Evolutionary conservation across 495 filamentous ascomycete species (phyloP), one percentile per base, ranked within the genome.

Genomic region (Extremus antarcticus): DNA sequence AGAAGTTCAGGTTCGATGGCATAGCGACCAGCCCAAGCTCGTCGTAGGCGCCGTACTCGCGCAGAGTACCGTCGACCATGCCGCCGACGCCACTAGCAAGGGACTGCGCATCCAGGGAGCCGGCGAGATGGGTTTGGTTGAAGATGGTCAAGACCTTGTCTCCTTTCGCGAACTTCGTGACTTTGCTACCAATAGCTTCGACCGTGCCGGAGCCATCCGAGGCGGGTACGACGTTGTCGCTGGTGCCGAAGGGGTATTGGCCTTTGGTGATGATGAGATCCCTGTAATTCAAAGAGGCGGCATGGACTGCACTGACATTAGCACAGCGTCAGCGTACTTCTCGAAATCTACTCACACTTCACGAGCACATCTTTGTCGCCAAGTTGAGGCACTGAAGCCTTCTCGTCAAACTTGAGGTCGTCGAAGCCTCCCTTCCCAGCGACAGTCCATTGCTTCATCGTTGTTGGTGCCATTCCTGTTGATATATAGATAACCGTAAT

Each of bases 171-270:
- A 86, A 88, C 29, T 76, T 73, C 0, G 71, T 74, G 7, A 90
- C 87, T 53, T 79, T 78, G 20, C 77, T 63, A 32, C 88, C 88
- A 16, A 84, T 78, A 7, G 78, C 79, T 32, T 87, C 64, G 24
- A 94, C 76, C 52, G 80, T 80, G 25, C 87, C 88, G 1, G 88
- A 79, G 53, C 86, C 88, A 63, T 94, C 88, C n/a, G 86, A 90
- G 24, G 65, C 78, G 1, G 86, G 77, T 0, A 90, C 78, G 2
- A 90, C 74, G 25, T 77, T 78, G 25, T 79, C 63, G 4, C 63
- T 62, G 22, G 75, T 55, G 0, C 80, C 65, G 69, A 90, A 89
- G 21, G 81, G 79, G 63, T 90, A 91, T 64, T 68, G 67, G 49
- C 85, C 85, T 76, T 84, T 51, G 3, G 85, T 79, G 59, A 94